Percentiles rank a stretch among this genome's conserved stretches.
Conservation (phyloP, 2,329 filamentous ascomycete species). For the Monosporascus sp. region DNA sequence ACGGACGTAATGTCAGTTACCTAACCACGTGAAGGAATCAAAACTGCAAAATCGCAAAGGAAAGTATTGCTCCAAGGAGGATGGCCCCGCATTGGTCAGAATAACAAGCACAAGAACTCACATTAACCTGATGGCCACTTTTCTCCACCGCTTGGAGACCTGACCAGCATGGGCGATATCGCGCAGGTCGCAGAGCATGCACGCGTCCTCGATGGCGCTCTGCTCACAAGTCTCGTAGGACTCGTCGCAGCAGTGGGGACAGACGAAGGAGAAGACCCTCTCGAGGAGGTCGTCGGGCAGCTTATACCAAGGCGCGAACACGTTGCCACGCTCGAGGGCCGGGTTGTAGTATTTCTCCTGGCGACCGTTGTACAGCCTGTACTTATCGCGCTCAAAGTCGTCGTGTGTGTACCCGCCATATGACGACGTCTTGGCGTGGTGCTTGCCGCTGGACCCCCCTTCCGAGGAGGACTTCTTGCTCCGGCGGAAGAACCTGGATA, state of each 20-base stretch:
- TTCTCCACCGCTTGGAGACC: constrained; percentile 69
- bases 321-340: constrained; percentile 14
- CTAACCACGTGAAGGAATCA: not conserved
- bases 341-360: constrained; percentile 17
- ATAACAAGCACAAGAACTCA: constrained; percentile 41
- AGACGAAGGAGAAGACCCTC: constrained; percentile 76
- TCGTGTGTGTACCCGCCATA: constrained; percentile 13
- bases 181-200: constrained; percentile 90
- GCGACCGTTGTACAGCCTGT: constrained; percentile 21
- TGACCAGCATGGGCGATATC: constrained; percentile 77
- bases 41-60: not conserved
- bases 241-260: constrained; percentile 74
- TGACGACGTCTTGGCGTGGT: constrained; percentile 10
- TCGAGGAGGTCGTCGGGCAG: constrained; percentile 68
- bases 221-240: constrained; percentile 80
- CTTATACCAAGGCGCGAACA: constrained; percentile 29
- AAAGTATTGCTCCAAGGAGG: not conserved
- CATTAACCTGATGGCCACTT: constrained; percentile 48
- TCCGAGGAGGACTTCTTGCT: constrained; percentile 25
- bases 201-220: constrained; percentile 71
- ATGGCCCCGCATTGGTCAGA: constrained; percentile 6
- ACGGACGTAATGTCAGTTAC: not conserved
- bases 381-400: constrained; percentile 23
- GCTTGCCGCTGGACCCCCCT: constrained; percentile 5
- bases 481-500: constrained; percentile 27